Evolutionary conservation across 2,329 filamentous ascomycete species (phyloP), one percentile per base, ranked within the genome.

Genomic region (Epichloe coenophiala): DNA sequence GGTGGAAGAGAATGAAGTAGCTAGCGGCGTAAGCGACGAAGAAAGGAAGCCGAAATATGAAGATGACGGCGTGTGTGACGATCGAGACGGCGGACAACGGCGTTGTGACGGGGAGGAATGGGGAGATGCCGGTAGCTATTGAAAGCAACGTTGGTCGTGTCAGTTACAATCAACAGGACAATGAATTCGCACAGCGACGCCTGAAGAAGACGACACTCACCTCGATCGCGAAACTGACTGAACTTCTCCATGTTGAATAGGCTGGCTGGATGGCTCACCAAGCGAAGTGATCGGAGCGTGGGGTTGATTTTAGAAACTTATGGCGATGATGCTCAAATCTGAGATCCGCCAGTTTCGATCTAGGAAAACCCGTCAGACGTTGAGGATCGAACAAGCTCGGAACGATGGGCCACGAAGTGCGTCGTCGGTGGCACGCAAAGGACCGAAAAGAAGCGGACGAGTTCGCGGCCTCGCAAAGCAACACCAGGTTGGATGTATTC

Each of bases 51-150:
- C 91, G 87, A 61, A 93, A 72, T 65, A 81, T 70, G 71, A 96
- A 95, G 59, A 97, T 74, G 63, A 85, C 76, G 52, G 80, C 60
- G 60, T 87, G 80, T 50, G 86, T 64, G 17, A 87, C 72, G 15
- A 80, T 74, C 56, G 80, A 79, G 53, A 86, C 64, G 52, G 77
- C 68, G 11, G 83, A 77, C 23, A 81, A 71, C 45, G 81, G 78
- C 6, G 84, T 78, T 17, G 81, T 76, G 50, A 90, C 78, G 15
- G 93, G 90, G 55, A 97, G 83, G 72, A 98, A 98, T 52, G 93
- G 93, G 56, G 93, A 88, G 65, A 98, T 94, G 61, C 93, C 91
- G 58, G 93, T 95, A 57, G 90, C 91, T 97, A 55, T 27, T 17
- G 31, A 31, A 2, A 11, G 7, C 2, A 23, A 44, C 21, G 33